A percentile compares a stretch with the other conserved stretches of the same genome.
phyloP scores from a whole-genome alignment of 768 basidiomycete genomes.

The Kwoniella botswanensis region DNA sequence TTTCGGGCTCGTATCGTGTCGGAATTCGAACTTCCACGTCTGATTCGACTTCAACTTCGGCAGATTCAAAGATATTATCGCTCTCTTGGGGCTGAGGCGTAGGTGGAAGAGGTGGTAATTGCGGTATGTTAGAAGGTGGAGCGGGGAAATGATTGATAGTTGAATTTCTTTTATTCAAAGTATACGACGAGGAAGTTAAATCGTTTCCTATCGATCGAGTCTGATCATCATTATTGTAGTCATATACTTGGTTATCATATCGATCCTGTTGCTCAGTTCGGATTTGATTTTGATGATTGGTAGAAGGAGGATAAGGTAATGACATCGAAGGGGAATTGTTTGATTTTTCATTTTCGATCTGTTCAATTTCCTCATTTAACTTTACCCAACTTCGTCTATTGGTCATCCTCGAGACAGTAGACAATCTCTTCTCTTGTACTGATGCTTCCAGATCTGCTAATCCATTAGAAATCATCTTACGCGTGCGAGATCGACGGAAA shows the following conservation, averaged over 20 bases:
- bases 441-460: conserved; percentile 6
- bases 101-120: conserved; percentile 9
- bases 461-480: neutral
- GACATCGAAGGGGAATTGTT: neutral
- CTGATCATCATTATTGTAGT: neutral
- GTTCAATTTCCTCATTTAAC: conserved; percentile 17
- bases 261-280: neutral
- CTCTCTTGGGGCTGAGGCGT: neutral
- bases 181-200: neutral
- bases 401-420: neutral
- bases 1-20: neutral
- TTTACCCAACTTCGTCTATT: conserved; percentile 12
- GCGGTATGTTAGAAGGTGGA: conserved; percentile 10
- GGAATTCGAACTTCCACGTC: too few species aligned
- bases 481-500: neutral
- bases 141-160: conserved; percentile 18
- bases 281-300: neutral
- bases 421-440: conserved; percentile 7
- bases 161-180: conserved; percentile 9
- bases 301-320: neutral
- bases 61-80: neutral
- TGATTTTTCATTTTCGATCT: neutral
- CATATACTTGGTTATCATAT: neutral
- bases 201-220: neutral
- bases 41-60: neutral